Evolutionary conservation across 148 eudicot genomes (phyloP), one percentile per base, ranked within the genome.

Genomic region (Rhododendron kiyosumense): DNA sequence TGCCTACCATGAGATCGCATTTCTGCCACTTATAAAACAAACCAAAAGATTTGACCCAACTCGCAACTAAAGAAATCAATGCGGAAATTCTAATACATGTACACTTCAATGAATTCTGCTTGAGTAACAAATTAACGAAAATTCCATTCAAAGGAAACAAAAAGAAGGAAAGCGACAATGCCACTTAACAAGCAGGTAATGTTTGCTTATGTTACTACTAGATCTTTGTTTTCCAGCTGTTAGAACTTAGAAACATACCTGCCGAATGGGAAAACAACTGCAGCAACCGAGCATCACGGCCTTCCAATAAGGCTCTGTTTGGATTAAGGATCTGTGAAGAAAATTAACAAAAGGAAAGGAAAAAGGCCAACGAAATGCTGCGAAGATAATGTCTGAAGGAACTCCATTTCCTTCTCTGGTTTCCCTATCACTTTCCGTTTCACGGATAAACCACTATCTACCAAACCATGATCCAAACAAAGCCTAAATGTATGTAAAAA

Each of bases 241-340:
- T 30, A 71, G 75, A 69, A 69, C 71, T 65, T 24, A 69, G 24
- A 28, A 51, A 28, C 78, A 63, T 83, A 83, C 85, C 77, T 65
- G 76, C 32, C 48, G 26, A 59, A 32, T 32, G 74, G 22, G 75
- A n/a, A 38, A 24, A 36, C 13, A 28, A 69, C 24, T 12, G 38
- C 45, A 49, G 30, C 78, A 71, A 67, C 41, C 45, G 13, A 69
- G 61, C 18, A 45, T 45, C 7, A 30, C 1, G 36, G 77, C 85
- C 78, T 83, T 43, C 46, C 1, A 13, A 36, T 79, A 13, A 12
- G 74, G 74, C 76, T 71, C 38, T 71, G 41, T 14, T 71, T 30
- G 5, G 76, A 4, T 71, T 30, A 71, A 32, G 76, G 38, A 71
- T 32, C 76, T 30, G 41, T 30, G 38, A 71, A 71, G 76, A 71